Percentiles rank a stretch among this genome's conserved stretches.
These are phyloP conservation scores for Annulohypoxylon bovei DNA, from an alignment of 495 filamentous ascomycete genomes.

Conservation along the genomic window DNA sequence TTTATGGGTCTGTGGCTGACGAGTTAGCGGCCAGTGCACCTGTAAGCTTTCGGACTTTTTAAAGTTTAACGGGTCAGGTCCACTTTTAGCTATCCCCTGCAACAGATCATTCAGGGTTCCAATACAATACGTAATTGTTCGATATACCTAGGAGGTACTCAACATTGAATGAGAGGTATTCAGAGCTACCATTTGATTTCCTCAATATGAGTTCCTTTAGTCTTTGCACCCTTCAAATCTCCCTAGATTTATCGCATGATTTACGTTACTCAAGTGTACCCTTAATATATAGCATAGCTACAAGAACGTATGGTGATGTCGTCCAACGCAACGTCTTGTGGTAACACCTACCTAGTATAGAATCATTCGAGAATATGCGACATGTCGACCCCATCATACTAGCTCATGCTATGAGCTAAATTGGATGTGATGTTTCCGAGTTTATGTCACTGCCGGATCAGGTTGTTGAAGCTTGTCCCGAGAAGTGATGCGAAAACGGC, in stretches of 20 bases:
- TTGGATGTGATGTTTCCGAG: slow-evolving; percentile 2
- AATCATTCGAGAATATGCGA: slow-evolving; percentile 30
- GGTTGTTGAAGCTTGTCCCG: slow-evolving; percentile 15
- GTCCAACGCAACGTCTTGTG: neutral
- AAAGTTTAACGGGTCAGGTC: neutral
- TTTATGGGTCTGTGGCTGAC: neutral
- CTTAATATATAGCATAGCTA: slow-evolving; percentile 13
- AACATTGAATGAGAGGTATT: neutral
- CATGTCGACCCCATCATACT: slow-evolving; percentile 13
- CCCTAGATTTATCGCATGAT: slow-evolving; percentile 14
- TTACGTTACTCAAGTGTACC: slow-evolving; percentile 25
- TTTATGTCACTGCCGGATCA: slow-evolving; percentile 3
- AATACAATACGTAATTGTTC: no score
- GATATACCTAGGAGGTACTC: neutral
- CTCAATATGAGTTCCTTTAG: neutral
- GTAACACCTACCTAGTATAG: neutral
- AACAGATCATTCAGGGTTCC: slow-evolving; percentile 9
- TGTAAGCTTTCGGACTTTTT: neutral
- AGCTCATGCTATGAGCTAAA: slow-evolving; percentile 5
- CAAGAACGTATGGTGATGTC: neutral
- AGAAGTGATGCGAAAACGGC: slow-evolving; percentile 12
- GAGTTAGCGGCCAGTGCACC: neutral
- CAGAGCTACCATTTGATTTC: no score
- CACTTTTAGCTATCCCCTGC: neutral
- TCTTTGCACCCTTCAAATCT: neutral